A percentile compares a stretch with the other conserved stretches of the same genome.
phyloP scores from a whole-genome alignment of 805 yeast species.

The Pichia pseudocactophila region DNA sequence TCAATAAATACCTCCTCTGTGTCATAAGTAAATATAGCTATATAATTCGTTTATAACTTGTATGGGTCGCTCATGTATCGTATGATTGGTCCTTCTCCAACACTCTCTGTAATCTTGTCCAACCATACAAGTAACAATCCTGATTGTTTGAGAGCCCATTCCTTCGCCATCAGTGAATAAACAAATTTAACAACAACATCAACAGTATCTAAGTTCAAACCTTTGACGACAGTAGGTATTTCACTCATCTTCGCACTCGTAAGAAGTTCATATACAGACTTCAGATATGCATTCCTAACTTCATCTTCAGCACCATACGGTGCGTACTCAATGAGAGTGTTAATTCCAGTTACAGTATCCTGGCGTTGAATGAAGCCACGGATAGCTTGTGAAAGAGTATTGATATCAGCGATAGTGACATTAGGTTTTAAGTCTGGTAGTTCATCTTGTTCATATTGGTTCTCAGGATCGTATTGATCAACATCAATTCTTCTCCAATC shows the following conservation, averaged over 20 bases:
- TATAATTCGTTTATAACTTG: constrained; percentile 1
- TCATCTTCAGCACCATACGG: constrained; percentile 72
- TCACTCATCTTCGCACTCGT: constrained; percentile 61
- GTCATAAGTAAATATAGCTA: no score
- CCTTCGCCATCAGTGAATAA: constrained; percentile 74
- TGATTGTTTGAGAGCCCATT: constrained; percentile 77
- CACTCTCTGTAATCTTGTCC: constrained; percentile 73
- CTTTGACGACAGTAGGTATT: constrained; percentile 49
- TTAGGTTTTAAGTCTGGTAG: constrained; percentile 32
- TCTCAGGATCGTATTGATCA: constrained; percentile 83
- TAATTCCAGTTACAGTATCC: constrained; percentile 57
- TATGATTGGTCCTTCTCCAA: constrained; percentile 85
- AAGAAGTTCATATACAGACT: constrained; percentile 61
- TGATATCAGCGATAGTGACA: constrained; percentile 45
- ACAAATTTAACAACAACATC: constrained; percentile 75
- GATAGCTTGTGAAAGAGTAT: constrained; percentile 44
- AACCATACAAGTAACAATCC: constrained; percentile 85
- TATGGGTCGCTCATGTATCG: constrained; percentile 68
- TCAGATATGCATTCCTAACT: constrained; percentile 43
- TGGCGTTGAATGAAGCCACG: constrained; percentile 65
- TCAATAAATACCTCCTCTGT: no score
- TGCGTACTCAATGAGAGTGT: constrained; percentile 55
- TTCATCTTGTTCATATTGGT: constrained; percentile 29
- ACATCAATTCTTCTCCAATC: constrained; percentile 95
- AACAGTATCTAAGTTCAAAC: constrained; percentile 54